A percentile compares a stretch with the other conserved stretches of the same genome.
phyloP scores from a whole-genome alignment of 257 asterid genomes.

The Capsicum pubescens region DNA sequence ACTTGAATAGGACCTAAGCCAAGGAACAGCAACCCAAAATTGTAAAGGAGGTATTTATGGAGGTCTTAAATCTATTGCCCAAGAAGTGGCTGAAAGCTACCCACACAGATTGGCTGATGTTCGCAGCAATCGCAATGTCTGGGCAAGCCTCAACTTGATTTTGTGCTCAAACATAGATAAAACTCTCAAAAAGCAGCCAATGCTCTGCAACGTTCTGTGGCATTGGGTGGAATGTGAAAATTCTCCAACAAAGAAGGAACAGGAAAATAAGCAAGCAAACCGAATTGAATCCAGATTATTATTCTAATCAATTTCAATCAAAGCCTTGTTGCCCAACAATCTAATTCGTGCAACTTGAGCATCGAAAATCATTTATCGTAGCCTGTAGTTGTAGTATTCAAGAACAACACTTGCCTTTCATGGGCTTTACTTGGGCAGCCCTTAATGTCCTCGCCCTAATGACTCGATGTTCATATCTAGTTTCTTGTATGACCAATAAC shows the following conservation, averaged over 20 bases:
- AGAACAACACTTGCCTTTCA: not conserved
- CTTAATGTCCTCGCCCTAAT: not conserved
- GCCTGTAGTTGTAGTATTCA: not conserved
- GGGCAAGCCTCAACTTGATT: constrained; percentile 18
- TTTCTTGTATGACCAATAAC: not conserved
- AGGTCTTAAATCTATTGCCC: not conserved
- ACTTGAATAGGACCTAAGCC: not conserved
- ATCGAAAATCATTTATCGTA: not conserved
- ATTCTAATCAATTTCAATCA: constrained; percentile 8
- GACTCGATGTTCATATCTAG: not conserved
- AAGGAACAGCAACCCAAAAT: not conserved
- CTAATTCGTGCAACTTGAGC: constrained; percentile 1
- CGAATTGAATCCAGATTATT: not conserved
- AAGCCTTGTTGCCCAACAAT: not conserved
- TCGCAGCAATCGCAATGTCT: not conserved
- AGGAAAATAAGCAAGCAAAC: not conserved
- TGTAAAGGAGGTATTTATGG: not conserved
- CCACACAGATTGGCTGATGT: not conserved
- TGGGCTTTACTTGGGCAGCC: not conserved
- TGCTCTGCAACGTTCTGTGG: constrained; percentile 21
- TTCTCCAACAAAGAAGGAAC: not conserved
- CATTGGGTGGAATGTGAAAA: constrained; percentile 15
- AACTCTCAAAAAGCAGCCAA: not conserved
- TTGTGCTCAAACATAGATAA: not conserved
- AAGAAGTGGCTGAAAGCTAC: not conserved